Evolutionary conservation across 2,329 filamentous ascomycete species (phyloP).

Genomic region (Cucurbitaria berberidis): DNA sequence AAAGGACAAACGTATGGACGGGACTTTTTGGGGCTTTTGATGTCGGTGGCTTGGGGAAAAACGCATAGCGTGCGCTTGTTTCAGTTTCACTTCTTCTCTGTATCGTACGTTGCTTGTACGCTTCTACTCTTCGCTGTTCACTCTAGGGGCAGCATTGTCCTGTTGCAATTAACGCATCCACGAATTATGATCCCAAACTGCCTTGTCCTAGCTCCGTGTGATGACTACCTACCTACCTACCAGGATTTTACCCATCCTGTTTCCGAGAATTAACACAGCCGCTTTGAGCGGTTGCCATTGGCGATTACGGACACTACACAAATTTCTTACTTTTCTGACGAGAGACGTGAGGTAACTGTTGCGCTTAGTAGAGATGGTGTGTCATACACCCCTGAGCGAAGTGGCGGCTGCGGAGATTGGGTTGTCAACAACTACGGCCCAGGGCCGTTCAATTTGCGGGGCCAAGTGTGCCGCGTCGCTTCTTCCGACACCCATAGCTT

Average conservation of each 20-base stretch:
- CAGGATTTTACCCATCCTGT: no score
- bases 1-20: constrained; percentile 10
- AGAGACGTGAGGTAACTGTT: not conserved
- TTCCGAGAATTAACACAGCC: no score
- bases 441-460: not conserved
- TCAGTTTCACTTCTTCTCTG: constrained; percentile 21
- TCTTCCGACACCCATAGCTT: constrained; percentile 4
- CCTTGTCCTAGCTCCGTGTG: not conserved
- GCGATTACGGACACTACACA: not conserved
- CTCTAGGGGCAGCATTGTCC: constrained; percentile 8
- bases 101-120: constrained; percentile 21
- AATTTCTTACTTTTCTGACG: not conserved
- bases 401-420: constrained; percentile 13
- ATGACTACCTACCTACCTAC: not conserved
- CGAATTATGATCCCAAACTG: constrained; percentile 13
- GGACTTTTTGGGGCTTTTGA: not conserved
- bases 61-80: constrained; percentile 17
- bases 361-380: not conserved
- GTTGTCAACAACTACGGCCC: constrained; percentile 5
- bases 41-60: constrained; percentile 20
- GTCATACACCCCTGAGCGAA: not conserved
- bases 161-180: constrained; percentile 19
- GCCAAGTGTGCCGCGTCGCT: constrained; percentile 13
- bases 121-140: constrained; percentile 13
- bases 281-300: not conserved